Conservation (phyloP, 148 eudicot species). For the Fagopyrum esculentum region DNA sequence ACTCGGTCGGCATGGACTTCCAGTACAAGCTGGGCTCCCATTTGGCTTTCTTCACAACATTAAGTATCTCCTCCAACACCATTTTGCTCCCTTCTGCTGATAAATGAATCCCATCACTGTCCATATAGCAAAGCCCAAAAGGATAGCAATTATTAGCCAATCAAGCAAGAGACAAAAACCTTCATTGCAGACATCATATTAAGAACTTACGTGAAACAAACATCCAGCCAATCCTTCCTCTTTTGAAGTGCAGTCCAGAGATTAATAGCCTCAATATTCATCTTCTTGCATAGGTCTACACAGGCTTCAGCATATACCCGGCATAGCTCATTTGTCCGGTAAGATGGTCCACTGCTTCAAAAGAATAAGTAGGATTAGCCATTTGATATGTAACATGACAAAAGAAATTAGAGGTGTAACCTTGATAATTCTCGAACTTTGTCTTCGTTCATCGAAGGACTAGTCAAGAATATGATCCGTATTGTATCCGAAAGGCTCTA, state of each 20-base stretch:
- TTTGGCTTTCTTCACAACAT: slow-evolving; percentile 17
- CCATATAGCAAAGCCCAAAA: slow-evolving; percentile 2
- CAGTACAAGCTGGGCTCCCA: slow-evolving; percentile 59
- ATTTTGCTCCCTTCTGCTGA: slow-evolving; percentile 73
- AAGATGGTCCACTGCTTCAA: slow-evolving; percentile 28
- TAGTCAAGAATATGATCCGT: slow-evolving; percentile 44
- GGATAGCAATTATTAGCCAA: too few species aligned
- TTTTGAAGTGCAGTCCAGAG: slow-evolving; percentile 82
- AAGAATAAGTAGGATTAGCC: not conserved
- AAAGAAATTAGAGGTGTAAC: not conserved
- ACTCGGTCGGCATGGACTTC: slow-evolving; percentile 87
- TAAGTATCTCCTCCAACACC: slow-evolving; percentile 68
- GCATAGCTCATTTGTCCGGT: slow-evolving; percentile 70
- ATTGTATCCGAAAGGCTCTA: slow-evolving; percentile 51
- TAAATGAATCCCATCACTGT: slow-evolving; percentile 87
- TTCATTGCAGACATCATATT: not conserved
- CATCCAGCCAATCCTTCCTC: slow-evolving; percentile 58
- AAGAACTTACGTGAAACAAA: slow-evolving; percentile 69
- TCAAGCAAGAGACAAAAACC: too few species aligned
- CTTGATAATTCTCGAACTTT: slow-evolving; percentile 20
- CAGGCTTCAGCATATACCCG: slow-evolving; percentile 70
- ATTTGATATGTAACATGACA: not conserved
- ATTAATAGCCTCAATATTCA: slow-evolving; percentile 61
- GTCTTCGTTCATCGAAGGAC: slow-evolving; percentile 50
- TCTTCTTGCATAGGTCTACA: slow-evolving; percentile 54